Base-by-base conservation (phyloP, 2,329 filamentous ascomycete species). In the Endoconidiophora laricicola region DNA sequence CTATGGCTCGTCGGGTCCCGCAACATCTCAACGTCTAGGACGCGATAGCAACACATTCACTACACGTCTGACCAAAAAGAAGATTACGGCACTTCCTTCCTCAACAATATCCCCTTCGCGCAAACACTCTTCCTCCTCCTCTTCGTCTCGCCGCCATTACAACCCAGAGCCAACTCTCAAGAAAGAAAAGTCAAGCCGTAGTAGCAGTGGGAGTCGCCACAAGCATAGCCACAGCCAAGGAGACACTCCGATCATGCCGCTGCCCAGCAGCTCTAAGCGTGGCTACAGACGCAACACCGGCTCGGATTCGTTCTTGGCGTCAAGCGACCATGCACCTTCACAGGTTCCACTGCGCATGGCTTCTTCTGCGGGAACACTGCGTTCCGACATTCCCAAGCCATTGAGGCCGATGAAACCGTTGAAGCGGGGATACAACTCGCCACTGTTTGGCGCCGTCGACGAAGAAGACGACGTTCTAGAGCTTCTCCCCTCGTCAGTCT, bases 31-130 rank as follows among this genome's bases (percentile, higher is more conserved):
- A 33, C 29, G 29, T 10, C 29, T 52, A 44, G 60, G 26, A 61
- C 64, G 23, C 68, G 14, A 44, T 47, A 10, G n/a, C 3, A 22
- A 43, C 70, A 55, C 41, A n/a, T 46, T 40, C 6, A 69, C 66
- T 18, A 72, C 70, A 10, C 71, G 66, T 56, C 60, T 74, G 24
- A 65, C 63, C 55, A 74, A 70, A 60, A 72, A 71, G 59, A 63
- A 60, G 57, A 58, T 60, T 3, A 58, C 59, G 41, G 60, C 61
- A 20, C 65, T 59, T 4, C 58, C 60, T 39, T 60, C 62, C 22
- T 65, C 65, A 43, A 5, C 24, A n/a, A 4, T 20, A 4, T 18
- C 20, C 22, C 10, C 6, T 7, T n/a, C 7, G 18, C 23, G 18
- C 7, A 37, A 23, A 12, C 22, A 44, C 38, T 16, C 39, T 23